Evolutionary conservation across 2,329 filamentous ascomycete species (phyloP).

Genomic region (Mycosphaerella sp.): DNA sequence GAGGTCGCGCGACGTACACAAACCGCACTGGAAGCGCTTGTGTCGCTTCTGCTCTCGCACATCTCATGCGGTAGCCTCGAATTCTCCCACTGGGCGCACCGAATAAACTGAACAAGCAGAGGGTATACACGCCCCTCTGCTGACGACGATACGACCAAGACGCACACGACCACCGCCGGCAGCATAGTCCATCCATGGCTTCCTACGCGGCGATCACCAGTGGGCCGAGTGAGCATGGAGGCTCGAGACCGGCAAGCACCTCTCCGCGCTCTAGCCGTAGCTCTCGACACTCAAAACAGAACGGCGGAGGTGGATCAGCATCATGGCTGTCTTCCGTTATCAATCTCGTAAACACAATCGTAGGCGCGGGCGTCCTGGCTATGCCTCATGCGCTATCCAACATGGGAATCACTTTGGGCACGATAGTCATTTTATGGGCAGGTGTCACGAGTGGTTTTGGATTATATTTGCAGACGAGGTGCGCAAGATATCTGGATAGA

Average conservation of each 20-base stretch:
- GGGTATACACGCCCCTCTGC: not conserved
- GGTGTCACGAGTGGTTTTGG: conserved; percentile 84
- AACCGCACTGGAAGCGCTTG: conserved; percentile 1
- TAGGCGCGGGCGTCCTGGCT: conserved; percentile 88
- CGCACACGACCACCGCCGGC: not conserved
- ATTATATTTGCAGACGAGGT: conserved; percentile 88
- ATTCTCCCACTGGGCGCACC: conserved; percentile 2
- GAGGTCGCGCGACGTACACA: not conserved
- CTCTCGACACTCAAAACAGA: conserved; percentile 61
- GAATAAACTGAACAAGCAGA: not conserved
- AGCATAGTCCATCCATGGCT: conserved; percentile 34
- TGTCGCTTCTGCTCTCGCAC: conserved; percentile 7
- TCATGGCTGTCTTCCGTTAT: conserved; percentile 87
- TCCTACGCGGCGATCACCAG: conserved; percentile 43
- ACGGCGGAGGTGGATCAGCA: conserved; percentile 64
- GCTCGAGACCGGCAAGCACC: conserved; percentile 37
- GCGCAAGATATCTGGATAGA: conserved; percentile 85
- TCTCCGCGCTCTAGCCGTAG: conserved; percentile 46
- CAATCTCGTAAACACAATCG: conserved; percentile 94
- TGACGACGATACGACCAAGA: conserved; percentile 1
- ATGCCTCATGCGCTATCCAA: conserved; percentile 95
- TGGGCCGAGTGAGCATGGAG: conserved; percentile 36
- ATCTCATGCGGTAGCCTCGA: conserved; percentile 8
- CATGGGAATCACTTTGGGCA: conserved; percentile 84
- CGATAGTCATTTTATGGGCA: conserved; percentile 83